A percentile compares a stretch with the other conserved stretches of the same genome.
Conservation (phyloP, 2,329 filamentous ascomycete species). For the Exophiala viscosa region DNA sequence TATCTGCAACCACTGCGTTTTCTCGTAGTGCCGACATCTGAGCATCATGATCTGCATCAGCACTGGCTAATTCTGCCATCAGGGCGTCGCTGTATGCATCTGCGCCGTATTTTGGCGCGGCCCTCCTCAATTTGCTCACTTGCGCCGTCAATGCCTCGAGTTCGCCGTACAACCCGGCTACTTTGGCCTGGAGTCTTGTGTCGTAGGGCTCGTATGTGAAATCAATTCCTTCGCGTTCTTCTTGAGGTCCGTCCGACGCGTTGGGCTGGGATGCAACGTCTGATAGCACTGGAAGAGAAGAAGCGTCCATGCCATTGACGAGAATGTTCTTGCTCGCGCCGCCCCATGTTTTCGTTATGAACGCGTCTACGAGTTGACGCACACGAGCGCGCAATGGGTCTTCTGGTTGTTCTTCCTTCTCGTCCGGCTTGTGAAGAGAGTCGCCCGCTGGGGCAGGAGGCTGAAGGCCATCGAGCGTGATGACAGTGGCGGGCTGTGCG, state of each 20-base stretch:
- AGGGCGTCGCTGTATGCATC: slow-evolving; percentile 37
- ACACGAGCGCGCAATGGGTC: slow-evolving; percentile 27
- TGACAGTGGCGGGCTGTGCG: slow-evolving; percentile 32
- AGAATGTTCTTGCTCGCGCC: slow-evolving; percentile 43
- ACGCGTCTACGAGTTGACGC: slow-evolving; percentile 32
- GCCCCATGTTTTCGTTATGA: slow-evolving; percentile 44
- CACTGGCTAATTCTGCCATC: slow-evolving; percentile 34
- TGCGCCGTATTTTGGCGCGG: slow-evolving; percentile 43
- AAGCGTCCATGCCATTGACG: slow-evolving; percentile 46
- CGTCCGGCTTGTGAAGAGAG: not conserved
- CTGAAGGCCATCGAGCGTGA: slow-evolving; percentile 39
- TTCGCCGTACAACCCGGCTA: slow-evolving; percentile 46
- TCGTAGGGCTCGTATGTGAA: slow-evolving; percentile 44
- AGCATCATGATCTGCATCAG: slow-evolving; percentile 42
- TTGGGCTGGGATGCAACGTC: slow-evolving; percentile 15
- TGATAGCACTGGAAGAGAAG: slow-evolving; percentile 10
- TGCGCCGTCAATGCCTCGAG: slow-evolving; percentile 46
- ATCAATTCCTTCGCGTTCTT: slow-evolving; percentile 42
- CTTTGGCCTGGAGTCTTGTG: slow-evolving; percentile 39
- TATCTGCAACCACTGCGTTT: not conserved
- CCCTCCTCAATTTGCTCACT: slow-evolving; percentile 44
- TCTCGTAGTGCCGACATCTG: slow-evolving; percentile 8
- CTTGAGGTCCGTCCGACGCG: slow-evolving; percentile 18
- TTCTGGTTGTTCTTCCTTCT: slow-evolving; percentile 12
- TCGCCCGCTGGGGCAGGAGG: not conserved